phyloP scores from a whole-genome alignment of 2,329 filamentous ascomycete species.

The Keithomyces neogunnii region DNA sequence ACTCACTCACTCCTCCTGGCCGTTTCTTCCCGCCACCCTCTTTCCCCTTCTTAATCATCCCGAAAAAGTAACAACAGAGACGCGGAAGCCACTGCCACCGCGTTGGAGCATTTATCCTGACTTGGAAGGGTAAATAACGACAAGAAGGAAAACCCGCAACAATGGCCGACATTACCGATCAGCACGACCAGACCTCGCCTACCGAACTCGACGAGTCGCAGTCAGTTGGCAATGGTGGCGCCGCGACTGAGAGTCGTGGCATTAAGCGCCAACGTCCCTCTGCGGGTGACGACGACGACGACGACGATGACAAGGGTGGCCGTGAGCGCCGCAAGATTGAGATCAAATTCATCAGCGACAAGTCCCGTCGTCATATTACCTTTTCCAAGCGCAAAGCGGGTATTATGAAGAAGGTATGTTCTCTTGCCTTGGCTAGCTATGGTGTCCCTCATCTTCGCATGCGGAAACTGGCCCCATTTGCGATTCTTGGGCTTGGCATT shows the following conservation, averaged over 20 bases:
- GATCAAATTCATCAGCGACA: conserved; percentile 99
- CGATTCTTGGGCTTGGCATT: neutral
- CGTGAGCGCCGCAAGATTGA: conserved; percentile 99
- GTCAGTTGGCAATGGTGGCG: conserved; percentile 64
- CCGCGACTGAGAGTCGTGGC: conserved; percentile 64
- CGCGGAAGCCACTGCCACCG: conserved; percentile 4
- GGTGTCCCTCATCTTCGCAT: neutral
- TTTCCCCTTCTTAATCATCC: neutral
- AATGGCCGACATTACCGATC: conserved; percentile 75
- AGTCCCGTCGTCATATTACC: conserved; percentile 97
- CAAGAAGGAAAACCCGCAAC: conserved; percentile 6
- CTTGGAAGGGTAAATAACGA: neutral
- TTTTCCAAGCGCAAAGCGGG: conserved; percentile 99
- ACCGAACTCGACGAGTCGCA: conserved; percentile 67
- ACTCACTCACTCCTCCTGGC: neutral
- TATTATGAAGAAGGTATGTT: conserved; percentile 98
- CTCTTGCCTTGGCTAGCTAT: neutral
- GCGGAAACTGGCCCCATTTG: neutral
- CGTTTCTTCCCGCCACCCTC: conserved; percentile 1
- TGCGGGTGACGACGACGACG: conserved; percentile 86
- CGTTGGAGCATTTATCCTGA: neutral
- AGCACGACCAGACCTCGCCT: conserved; percentile 68
- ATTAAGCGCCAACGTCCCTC: conserved; percentile 83
- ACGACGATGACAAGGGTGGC: conserved; percentile 94
- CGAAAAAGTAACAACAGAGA: conserved; percentile 4